Evolutionary conservation across 148 eudicot species (phyloP).

Genomic region (Diospyros lotus): DNA sequence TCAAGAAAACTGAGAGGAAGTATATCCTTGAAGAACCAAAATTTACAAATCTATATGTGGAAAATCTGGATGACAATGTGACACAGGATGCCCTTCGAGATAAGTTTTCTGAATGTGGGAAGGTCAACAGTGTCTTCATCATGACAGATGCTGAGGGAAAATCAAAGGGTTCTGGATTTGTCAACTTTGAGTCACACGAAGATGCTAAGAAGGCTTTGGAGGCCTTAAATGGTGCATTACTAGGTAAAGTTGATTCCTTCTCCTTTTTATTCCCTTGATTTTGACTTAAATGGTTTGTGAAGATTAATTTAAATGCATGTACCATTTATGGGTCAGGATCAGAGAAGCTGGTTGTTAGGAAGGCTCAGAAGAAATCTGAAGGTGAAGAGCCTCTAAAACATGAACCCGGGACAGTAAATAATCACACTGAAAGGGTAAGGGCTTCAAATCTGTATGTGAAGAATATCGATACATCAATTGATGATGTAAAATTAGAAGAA

Average conservation of each 20-base stretch:
- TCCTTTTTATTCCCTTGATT: neutral
- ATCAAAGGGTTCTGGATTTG: slow-evolving; percentile 47
- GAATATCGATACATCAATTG: slow-evolving; percentile 25
- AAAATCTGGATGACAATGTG: slow-evolving; percentile 26
- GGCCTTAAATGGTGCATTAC: slow-evolving; percentile 35
- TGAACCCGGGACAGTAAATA: neutral
- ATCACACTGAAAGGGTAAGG: slow-evolving; percentile 10
- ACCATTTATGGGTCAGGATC: slow-evolving; percentile 27
- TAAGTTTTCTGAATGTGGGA: slow-evolving; percentile 42
- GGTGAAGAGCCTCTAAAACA: slow-evolving; percentile 20
- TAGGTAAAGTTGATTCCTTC: slow-evolving; percentile 27
- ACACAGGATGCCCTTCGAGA: slow-evolving; percentile 31
- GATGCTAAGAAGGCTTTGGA: slow-evolving; percentile 39
- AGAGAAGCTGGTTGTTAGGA: slow-evolving; percentile 37
- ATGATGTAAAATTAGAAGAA: slow-evolving; percentile 24
- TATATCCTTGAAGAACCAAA: slow-evolving; percentile 22
- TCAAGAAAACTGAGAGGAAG: slow-evolving; percentile 38
- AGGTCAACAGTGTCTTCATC: slow-evolving; percentile 26
- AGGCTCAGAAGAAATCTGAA: slow-evolving; percentile 41
- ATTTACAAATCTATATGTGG: slow-evolving; percentile 43
- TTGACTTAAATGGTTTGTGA: neutral
- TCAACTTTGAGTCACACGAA: slow-evolving; percentile 33
- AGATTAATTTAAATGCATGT: neutral
- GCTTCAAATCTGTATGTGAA: slow-evolving; percentile 37
- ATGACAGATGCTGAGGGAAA: slow-evolving; percentile 40